Conservation (phyloP, 257 asterid species). For the Nemophila menziesii region DNA sequence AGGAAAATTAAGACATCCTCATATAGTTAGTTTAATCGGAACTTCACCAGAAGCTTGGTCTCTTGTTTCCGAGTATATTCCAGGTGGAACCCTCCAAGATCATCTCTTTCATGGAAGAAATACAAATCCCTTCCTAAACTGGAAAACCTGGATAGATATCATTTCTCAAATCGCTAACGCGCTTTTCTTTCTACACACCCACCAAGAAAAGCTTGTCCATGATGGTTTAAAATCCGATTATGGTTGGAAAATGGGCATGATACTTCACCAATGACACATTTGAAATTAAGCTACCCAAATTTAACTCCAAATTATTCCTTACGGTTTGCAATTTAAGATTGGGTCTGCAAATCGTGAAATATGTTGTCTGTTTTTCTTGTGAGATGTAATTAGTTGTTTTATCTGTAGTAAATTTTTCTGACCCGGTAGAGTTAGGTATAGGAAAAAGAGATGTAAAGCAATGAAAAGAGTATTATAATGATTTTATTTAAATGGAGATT, state of each 20-base stretch:
- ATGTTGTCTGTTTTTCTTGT: not conserved
- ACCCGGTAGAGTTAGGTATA: no score
- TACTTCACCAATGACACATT: slow-evolving; percentile 87
- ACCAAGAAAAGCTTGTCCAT: slow-evolving; percentile 37
- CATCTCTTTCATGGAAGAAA: slow-evolving; percentile 30
- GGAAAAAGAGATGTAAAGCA: no score
- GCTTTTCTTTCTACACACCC: slow-evolving; percentile 56
- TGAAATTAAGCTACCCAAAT: slow-evolving; percentile 33
- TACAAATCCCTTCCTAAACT: slow-evolving; percentile 30
- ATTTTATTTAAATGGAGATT: no score
- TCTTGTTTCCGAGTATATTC: slow-evolving; percentile 62
- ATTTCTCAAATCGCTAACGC: slow-evolving; percentile 54
- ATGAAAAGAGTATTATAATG: no score
- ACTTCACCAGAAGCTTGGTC: slow-evolving; percentile 52
- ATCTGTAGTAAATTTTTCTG: not conserved
- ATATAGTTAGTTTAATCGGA: slow-evolving; percentile 52
- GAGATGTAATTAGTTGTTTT: slow-evolving; percentile 6
- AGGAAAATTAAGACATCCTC: slow-evolving; percentile 48
- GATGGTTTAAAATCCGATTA: slow-evolving; percentile 58
- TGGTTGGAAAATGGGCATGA: slow-evolving; percentile 63
- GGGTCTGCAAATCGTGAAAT: slow-evolving; percentile 45
- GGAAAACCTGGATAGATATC: slow-evolving; percentile 55
- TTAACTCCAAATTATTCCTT: slow-evolving; percentile 66
- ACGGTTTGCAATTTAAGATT: slow-evolving; percentile 53
- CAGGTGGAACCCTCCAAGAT: slow-evolving; percentile 59